A percentile compares a stretch with the other conserved stretches of the same genome.
Evolutionary conservation across 371 early-diverging fungal species (phyloP).

Genomic region (Dinochytrium kinnereticum): DNA sequence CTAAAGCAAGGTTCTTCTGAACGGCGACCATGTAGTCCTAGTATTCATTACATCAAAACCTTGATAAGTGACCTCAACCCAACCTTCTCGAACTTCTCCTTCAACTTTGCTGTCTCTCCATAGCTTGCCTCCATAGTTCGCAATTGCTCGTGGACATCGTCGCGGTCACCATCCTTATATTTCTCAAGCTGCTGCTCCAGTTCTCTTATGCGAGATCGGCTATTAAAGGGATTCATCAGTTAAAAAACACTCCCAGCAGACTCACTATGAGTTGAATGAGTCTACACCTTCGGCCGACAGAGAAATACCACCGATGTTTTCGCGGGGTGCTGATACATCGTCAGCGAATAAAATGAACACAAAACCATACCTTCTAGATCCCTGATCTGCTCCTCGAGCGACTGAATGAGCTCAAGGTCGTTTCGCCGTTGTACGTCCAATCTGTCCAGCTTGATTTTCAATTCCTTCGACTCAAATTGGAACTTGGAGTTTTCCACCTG

Average conservation of each 20-base stretch:
- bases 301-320: not conserved
- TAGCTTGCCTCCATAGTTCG: constrained; percentile 71
- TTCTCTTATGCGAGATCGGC: constrained; percentile 32
- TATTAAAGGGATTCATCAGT: not conserved
- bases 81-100: constrained; percentile 73
- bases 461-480: constrained; percentile 72
- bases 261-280: constrained; percentile 13
- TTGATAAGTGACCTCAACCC: not conserved
- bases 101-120: constrained; percentile 73
- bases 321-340: not conserved
- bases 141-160: constrained; percentile 43
- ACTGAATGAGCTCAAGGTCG: constrained; percentile 76
- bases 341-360: not conserved
- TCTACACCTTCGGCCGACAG: constrained; percentile 16
- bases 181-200: constrained; percentile 74
- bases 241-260: no score
- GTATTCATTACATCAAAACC: not conserved
- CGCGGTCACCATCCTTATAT: constrained; percentile 24
- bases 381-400: constrained; percentile 79
- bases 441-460: constrained; percentile 65
- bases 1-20: constrained; percentile 70
- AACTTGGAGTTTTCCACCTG: constrained; percentile 73
- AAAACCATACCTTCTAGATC: constrained; percentile 67
- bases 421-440: constrained; percentile 68
- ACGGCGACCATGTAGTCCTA: constrained; percentile 70